phyloP scores from a whole-genome alignment of 2,329 filamentous ascomycete genomes.

The Colletotrichum sp. region DNA sequence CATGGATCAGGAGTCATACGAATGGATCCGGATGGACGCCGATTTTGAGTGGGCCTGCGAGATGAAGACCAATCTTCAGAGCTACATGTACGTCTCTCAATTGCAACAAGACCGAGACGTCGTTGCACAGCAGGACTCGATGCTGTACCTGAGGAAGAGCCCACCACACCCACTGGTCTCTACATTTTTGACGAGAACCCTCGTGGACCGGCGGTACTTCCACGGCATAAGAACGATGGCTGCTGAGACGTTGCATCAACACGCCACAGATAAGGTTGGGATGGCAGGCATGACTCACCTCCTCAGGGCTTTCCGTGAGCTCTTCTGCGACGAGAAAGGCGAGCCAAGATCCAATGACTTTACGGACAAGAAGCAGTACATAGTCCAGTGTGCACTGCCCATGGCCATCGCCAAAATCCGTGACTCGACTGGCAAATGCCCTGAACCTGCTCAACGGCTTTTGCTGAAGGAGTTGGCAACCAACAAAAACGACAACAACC shows the following conservation, averaged over 20 bases:
- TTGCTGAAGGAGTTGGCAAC: conserved; percentile 88
- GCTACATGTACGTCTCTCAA: conserved; percentile 98
- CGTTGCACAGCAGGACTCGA: conserved; percentile 80
- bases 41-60: conserved; percentile 98
- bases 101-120: conserved; percentile 97
- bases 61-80: conserved; percentile 80
- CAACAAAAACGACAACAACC: conserved; percentile 93
- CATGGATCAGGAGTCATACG: conserved; percentile 96
- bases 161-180: conserved; percentile 83
- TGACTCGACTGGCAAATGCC: conserved; percentile 77
- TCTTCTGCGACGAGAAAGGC: conserved; percentile 83
- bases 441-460: conserved; percentile 79
- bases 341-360: conserved; percentile 94
- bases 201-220: conserved; percentile 92
- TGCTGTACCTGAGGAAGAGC: conserved; percentile 73
- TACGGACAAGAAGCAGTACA: conserved; percentile 82
- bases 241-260: conserved; percentile 76
- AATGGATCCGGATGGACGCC: conserved; percentile 97
- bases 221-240: conserved; percentile 91
- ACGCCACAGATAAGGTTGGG: conserved; percentile 72
- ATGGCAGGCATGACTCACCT: conserved; percentile 86
- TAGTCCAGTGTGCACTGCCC: conserved; percentile 83
- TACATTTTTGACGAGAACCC: conserved; percentile 85
- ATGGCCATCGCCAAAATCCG: conserved; percentile 80
- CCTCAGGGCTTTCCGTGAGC: conserved; percentile 82